These are phyloP conservation scores for Senna tora DNA, from an alignment of 306 rosid species.

Conservation along the genomic window DNA sequence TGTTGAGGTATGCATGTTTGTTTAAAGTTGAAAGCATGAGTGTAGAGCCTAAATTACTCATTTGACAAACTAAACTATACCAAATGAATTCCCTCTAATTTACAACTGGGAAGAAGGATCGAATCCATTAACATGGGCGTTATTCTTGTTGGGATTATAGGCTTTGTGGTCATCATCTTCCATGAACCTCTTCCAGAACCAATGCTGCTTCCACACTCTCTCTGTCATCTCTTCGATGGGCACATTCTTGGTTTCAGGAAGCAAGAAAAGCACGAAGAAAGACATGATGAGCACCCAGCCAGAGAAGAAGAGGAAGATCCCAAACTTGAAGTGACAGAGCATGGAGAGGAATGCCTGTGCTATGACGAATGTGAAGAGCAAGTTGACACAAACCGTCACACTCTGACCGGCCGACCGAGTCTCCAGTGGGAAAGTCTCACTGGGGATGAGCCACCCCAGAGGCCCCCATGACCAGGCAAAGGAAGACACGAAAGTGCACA, in stretches of 20 bases:
- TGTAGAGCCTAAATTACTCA: not conserved
- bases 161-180: conserved; percentile 45
- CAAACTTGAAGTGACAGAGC: conserved; percentile 85
- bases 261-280: conserved; percentile 56
- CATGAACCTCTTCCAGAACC: conserved; percentile 89
- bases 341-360: conserved; percentile 94
- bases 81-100: no score
- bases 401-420: conserved; percentile 96
- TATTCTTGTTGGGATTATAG: no score
- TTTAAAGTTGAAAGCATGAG: not conserved
- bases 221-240: conserved; percentile 94
- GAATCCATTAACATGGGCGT: conserved; percentile 41
- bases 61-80: not conserved
- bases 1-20: no score
- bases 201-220: conserved; percentile 87
- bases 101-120: conserved; percentile 59
- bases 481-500: conserved; percentile 76
- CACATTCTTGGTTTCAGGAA: conserved; percentile 88
- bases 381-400: conserved; percentile 76
- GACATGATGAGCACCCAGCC: conserved; percentile 90
- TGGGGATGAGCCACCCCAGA: conserved; percentile 87
- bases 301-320: conserved; percentile 89
- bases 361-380: conserved; percentile 82
- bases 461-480: conserved; percentile 99
- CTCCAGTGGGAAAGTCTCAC: conserved; percentile 90